Conservation (phyloP, 169 alveolate genomes). For the Plasmodium malariae region DNA sequence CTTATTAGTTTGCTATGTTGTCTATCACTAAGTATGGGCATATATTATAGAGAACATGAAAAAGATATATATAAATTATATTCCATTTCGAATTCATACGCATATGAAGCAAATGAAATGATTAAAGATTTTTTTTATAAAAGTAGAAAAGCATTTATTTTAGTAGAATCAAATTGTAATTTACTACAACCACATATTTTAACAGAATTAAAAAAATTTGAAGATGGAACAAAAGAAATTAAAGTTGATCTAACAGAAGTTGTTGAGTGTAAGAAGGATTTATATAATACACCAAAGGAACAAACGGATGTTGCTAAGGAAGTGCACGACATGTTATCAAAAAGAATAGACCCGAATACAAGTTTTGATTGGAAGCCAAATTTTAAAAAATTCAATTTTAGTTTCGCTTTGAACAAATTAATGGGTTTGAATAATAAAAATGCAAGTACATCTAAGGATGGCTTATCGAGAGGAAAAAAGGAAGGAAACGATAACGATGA, state of each 20-base stretch:
- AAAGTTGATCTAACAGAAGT: conserved; percentile 34
- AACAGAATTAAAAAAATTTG: conserved; percentile 39
- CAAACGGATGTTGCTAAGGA: conserved; percentile 43
- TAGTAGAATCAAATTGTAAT: conserved; percentile 51
- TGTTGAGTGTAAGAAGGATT: conserved; percentile 9
- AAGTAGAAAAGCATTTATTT: conserved; percentile 42
- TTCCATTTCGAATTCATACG: conserved; percentile 32
- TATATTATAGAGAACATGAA: conserved; percentile 54
- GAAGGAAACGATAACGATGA: neutral
- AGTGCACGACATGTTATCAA: neutral
- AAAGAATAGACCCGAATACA: conserved; percentile 4
- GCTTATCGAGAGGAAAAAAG: neutral
- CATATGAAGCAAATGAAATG: conserved; percentile 43
- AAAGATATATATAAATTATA: conserved; percentile 46
- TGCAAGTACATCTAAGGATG: neutral
- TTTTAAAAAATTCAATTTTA: neutral
- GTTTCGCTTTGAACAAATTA: neutral
- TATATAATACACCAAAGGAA: neutral
- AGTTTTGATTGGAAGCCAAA: conserved; percentile 45
- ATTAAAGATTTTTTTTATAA: conserved; percentile 43
- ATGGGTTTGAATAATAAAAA: neutral
- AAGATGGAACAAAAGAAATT: conserved; percentile 36
- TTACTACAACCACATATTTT: conserved; percentile 25
- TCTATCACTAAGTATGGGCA: conserved; percentile 10
- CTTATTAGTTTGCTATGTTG: conserved; percentile 18